Percentiles rank a stretch among this genome's conserved stretches.
These are phyloP conservation scores for Chlamydomonas sp. DNA, from an alignment of 139 green algal species.

Conservation along the genomic window DNA sequence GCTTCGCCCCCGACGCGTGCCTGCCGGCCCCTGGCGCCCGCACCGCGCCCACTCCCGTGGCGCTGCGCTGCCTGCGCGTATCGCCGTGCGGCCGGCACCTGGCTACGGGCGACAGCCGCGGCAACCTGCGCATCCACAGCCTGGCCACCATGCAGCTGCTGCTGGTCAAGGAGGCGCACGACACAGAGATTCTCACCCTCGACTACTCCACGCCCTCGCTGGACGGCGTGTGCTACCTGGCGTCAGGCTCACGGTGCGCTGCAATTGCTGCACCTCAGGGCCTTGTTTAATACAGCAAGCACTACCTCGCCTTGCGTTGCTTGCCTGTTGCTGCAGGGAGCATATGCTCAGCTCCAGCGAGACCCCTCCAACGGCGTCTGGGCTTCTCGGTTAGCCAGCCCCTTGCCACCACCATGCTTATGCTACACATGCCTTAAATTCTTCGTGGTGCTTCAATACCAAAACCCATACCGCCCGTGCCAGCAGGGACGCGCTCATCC, in stretches of 20 bases:
- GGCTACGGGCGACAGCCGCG: conserved; percentile 51
- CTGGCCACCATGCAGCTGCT: conserved; percentile 42
- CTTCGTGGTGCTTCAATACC: not conserved
- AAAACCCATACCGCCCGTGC: conserved; percentile 51
- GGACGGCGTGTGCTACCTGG: conserved; percentile 49
- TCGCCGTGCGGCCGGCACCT: conserved; percentile 54
- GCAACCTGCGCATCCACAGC: conserved; percentile 66
- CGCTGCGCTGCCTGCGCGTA: conserved; percentile 54
- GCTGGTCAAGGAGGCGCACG: conserved; percentile 58
- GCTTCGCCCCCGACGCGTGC: conserved; percentile 25
- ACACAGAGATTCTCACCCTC: conserved; percentile 58
- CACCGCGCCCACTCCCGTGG: not conserved
- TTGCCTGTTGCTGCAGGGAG: conserved; percentile 14
- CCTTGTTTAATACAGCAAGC: too few species aligned
- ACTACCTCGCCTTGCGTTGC: not conserved
- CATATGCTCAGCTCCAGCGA: not conserved
- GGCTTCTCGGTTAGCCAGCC: too few species aligned
- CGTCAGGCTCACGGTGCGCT: conserved; percentile 49
- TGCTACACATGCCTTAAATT: conserved; percentile 41
- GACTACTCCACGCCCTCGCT: conserved; percentile 46
- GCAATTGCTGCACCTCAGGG: too few species aligned
- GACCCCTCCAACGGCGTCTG: too few species aligned
- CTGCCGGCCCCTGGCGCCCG: not conserved
- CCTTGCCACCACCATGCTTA: conserved; percentile 59
- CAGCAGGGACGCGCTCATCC: conserved; percentile 58